phyloP scores from a whole-genome alignment of 1,284 basidiomycete species.

The Fistulina hepatica region DNA sequence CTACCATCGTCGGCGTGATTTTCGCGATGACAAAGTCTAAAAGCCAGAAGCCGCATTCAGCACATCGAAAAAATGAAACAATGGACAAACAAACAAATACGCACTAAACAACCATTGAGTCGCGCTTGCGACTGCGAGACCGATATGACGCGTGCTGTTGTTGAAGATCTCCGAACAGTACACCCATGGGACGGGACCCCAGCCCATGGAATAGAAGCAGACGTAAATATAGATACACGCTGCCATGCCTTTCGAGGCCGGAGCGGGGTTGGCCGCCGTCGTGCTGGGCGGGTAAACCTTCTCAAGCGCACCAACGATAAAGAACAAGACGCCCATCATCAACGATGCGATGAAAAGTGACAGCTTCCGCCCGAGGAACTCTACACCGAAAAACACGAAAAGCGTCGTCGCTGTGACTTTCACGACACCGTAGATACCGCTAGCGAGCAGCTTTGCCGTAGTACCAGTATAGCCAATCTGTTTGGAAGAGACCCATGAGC shows the following conservation, averaged over 20 bases:
- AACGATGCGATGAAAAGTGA: conserved; percentile 49
- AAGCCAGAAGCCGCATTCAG: neutral
- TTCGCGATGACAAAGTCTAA: conserved; percentile 72
- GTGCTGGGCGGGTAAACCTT: conserved; percentile 42
- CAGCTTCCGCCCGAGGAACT: conserved; percentile 56
- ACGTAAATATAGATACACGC: conserved; percentile 53
- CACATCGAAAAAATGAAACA: neutral
- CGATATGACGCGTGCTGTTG: conserved; percentile 69
- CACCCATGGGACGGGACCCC: conserved; percentile 29
- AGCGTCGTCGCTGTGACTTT: conserved; percentile 45
- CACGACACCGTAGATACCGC: conserved; percentile 61
- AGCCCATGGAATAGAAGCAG: conserved; percentile 49
- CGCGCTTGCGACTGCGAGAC: conserved; percentile 57
- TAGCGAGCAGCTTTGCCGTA: conserved; percentile 50
- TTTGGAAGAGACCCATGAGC: no score
- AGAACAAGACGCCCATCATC: conserved; percentile 59
- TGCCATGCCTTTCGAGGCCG: conserved; percentile 47
- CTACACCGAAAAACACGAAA: conserved; percentile 32
- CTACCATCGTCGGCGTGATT: conserved; percentile 56
- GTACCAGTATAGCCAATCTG: conserved; percentile 47
- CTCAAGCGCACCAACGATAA: conserved; percentile 55
- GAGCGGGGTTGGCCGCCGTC: conserved; percentile 22
- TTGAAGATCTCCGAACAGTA: conserved; percentile 78
- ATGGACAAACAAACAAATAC: conserved; percentile 13
- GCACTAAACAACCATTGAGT: conserved; percentile 74